Percentiles rank a stretch among this genome's conserved stretches.
Evolutionary conservation across 2,329 filamentous ascomycete species (phyloP).

Genomic region (Aspergillaceae sp.): DNA sequence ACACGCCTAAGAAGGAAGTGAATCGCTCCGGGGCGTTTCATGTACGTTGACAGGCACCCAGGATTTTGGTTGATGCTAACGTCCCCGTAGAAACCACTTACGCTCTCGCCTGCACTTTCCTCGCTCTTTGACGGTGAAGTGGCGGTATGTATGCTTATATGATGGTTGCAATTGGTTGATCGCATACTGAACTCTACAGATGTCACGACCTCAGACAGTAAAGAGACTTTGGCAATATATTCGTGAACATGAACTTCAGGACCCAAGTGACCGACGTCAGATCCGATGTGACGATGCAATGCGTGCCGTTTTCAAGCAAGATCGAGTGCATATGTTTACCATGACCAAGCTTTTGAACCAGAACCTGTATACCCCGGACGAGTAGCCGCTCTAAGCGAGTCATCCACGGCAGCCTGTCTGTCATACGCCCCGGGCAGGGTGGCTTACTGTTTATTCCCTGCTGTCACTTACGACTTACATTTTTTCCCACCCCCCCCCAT

Average conservation of each 20-base stretch:
- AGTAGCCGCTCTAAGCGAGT: slow-evolving; percentile 36
- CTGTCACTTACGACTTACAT: slow-evolving; percentile 18
- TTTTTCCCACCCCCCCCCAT: slow-evolving; percentile 9
- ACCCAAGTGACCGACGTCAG: slow-evolving; percentile 82
- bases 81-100: slow-evolving; percentile 36
- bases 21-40: slow-evolving; percentile 85
- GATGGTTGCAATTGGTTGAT: no score
- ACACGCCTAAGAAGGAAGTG: slow-evolving; percentile 51
- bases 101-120: slow-evolving; percentile 38
- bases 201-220: slow-evolving; percentile 89
- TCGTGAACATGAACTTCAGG: slow-evolving; percentile 77
- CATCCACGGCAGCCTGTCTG: slow-evolving; percentile 8
- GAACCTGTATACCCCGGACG: slow-evolving; percentile 79
- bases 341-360: slow-evolving; percentile 96
- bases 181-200: slow-evolving; percentile 38
- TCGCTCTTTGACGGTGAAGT: slow-evolving; percentile 37
- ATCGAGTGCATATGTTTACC: slow-evolving; percentile 94
- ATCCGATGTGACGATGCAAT: slow-evolving; percentile 88
- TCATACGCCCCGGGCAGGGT: slow-evolving; percentile 3
- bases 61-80: slow-evolving; percentile 2
- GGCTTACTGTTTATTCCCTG: slow-evolving; percentile 2
- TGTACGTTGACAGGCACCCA: slow-evolving; percentile 37
- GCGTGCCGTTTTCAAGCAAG: slow-evolving; percentile 83
- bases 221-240: slow-evolving; percentile 97
- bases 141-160: slow-evolving; percentile 25